Base-by-base conservation (phyloP, 1,139 yeast genomes). In the Lodderomyces metapsilosis region DNA sequence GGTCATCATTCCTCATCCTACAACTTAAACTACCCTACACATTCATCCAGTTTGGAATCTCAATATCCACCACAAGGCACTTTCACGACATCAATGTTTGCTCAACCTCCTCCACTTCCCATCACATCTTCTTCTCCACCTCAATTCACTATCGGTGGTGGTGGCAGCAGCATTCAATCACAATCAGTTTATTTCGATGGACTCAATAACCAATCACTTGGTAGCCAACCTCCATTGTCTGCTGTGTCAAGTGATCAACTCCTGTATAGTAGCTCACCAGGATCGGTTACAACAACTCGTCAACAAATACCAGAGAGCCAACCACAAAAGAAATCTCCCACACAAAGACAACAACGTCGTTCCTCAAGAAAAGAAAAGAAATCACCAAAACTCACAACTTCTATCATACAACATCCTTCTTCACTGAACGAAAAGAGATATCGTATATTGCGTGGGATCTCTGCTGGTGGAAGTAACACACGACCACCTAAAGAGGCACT, bases 391-490 rank as follows among this genome's bases (percentile, higher is more conserved):
- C 30, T 34, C 37, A 34, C 33, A 37, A 16, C 35, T 12, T 17
- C 22, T 9, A 6, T 15, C 12, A 28, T 21, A 1, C 23, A 40
- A 24, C 27, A 23, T 12, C 24, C 24, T 16, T 18, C 32, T 20
- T 27, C 33, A 24, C 12, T 18, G 9, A 21, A 13, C 6, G 36
- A 38, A 23, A 40, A 42, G 39, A 58, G 68, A 33, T 76, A 66
- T 51, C 63, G 75, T 33, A 73, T 80, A 2, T 65, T 78, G 16
- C 64, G 85, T 46, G 84, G 84, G 7, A 64, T 78, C 11, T 74
- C 79, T 24, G 79, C 83, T 4, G 84, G 84, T 15, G 84, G 84
- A 1, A 64, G 77, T 30, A 65, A 71, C 17, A 75, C 82, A 2
- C 67, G 76, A 44, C 84, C 84, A 1, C 84, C 84, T 13, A 74